Evolutionary conservation across 495 filamentous ascomycete species (phyloP), one percentile per base, ranked within the genome.

Genomic region (Trichoderma gamsii): DNA sequence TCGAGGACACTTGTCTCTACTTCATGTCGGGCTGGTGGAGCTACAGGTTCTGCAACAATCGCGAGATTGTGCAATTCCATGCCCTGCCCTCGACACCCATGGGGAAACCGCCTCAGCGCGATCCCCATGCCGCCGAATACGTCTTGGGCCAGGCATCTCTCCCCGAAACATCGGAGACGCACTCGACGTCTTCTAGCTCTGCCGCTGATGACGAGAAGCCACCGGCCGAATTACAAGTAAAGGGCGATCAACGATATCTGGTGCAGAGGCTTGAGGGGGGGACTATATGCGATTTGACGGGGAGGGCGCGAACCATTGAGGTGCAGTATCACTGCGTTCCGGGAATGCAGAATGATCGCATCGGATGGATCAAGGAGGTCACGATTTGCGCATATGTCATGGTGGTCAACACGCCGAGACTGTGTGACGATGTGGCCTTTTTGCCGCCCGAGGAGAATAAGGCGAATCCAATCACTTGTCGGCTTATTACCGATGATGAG

Each of bases 11-110:
- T 51, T 99, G 95, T 79, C 84, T 99, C 70, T 97, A 96, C 79
- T 97, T 90, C 77, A 83, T 92, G 61, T 89, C 86, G 1, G 95
- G 94, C 4, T 99, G 95, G 95, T 99, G 95, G 95, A 92, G 89
- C 67, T 99, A 99, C 76, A 89, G 87, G 41, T 98, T 97, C 79
- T 99, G 95, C 80, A 97, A 97, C 80, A 90, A 90, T 73, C 83
- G 86, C 56, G 86, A 91, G 67, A 88, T 99, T 41, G 90, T 90
- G 70, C 95, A 99, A 75, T 99, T 97, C 77, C 95, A 98, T 78
- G 91, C 90, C 66, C 79, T 92, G 65, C 86, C 93, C 0, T 78
- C 86, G 65, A 79, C 86, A 69, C 78, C 83, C 73, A 79, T 77
- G 38, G 88, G 88, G 6, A 84, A 87, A 0, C 87, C 91, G 4